phyloP scores from a whole-genome alignment of 306 rosid genomes.

The Astragalus membranaceus region DNA sequence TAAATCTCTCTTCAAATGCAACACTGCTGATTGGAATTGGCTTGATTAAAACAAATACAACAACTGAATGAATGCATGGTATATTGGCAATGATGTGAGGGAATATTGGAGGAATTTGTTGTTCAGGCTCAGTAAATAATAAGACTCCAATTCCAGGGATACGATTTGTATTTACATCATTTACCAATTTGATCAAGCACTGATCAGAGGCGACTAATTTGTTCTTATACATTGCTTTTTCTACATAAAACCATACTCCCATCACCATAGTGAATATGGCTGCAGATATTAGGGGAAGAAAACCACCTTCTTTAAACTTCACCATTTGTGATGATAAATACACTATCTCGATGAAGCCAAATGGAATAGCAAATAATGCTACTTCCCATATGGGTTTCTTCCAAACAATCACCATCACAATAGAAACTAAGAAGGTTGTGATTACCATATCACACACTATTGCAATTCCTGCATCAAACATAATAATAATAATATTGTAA shows the following conservation, averaged over 20 bases:
- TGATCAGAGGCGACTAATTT: slow-evolving; percentile 34
- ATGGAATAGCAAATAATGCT: slow-evolving; percentile 31
- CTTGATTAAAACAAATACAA: slow-evolving; percentile 56
- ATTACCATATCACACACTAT: slow-evolving; percentile 51
- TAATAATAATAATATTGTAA: background rate
- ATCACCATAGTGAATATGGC: no score
- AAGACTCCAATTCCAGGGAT: slow-evolving; percentile 54
- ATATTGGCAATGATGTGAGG: slow-evolving; percentile 45
- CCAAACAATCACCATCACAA: slow-evolving; percentile 52
- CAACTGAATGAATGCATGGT: slow-evolving; percentile 3
- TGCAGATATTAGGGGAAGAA: no score
- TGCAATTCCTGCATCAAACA: slow-evolving; percentile 37
- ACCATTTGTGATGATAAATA: slow-evolving; percentile 34
- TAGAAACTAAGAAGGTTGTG: slow-evolving; percentile 35
- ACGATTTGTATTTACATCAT: slow-evolving; percentile 25
- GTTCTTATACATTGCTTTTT: no score
- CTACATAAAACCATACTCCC: no score
- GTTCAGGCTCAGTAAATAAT: slow-evolving; percentile 53
- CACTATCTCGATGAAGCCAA: slow-evolving; percentile 23
- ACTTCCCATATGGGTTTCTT: slow-evolving; percentile 43
- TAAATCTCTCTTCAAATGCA: slow-evolving; percentile 37
- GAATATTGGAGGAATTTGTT: slow-evolving; percentile 60
- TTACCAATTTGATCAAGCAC: slow-evolving; percentile 21
- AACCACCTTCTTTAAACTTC: background rate
- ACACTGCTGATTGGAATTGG: slow-evolving; percentile 46